phyloP scores from a whole-genome alignment of 768 basidiomycete genomes.

The Psilocybe cyanescens region DNA sequence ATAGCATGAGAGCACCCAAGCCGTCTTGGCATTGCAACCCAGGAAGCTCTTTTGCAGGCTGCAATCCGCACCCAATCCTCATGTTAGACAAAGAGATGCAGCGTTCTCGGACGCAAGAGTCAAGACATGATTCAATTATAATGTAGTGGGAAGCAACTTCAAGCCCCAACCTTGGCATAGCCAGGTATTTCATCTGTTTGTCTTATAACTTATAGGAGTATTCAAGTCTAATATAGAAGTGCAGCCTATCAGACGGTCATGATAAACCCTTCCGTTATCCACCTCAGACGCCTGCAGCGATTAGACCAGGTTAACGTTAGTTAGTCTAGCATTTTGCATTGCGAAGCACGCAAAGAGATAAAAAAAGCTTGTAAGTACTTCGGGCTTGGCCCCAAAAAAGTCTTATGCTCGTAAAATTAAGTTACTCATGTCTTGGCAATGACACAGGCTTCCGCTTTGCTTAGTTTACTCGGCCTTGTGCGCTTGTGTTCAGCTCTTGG shows the following conservation, averaged over 20 bases:
- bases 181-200: neutral
- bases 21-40: neutral
- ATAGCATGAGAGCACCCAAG: neutral
- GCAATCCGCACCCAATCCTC: neutral
- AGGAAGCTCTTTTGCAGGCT: neutral
- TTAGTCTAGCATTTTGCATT: neutral
- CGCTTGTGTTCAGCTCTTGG: constrained; percentile 5
- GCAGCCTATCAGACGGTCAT: neutral
- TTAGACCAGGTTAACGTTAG: neutral
- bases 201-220: neutral
- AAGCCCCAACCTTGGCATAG: neutral
- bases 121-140: neutral
- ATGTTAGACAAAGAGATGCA: neutral
- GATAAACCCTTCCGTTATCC: neutral
- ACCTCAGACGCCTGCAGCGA: neutral
- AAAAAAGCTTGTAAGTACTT: neutral
- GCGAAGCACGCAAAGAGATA: neutral
- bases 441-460: neutral
- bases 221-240: neutral
- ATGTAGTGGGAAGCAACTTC: neutral
- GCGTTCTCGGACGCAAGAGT: neutral
- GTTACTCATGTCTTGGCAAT: constrained; percentile 3
- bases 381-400: neutral
- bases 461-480: neutral
- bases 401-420: constrained; percentile 2